Conservation (phyloP, 768 basidiomycete species). For the Lentinula sp. region DNA sequence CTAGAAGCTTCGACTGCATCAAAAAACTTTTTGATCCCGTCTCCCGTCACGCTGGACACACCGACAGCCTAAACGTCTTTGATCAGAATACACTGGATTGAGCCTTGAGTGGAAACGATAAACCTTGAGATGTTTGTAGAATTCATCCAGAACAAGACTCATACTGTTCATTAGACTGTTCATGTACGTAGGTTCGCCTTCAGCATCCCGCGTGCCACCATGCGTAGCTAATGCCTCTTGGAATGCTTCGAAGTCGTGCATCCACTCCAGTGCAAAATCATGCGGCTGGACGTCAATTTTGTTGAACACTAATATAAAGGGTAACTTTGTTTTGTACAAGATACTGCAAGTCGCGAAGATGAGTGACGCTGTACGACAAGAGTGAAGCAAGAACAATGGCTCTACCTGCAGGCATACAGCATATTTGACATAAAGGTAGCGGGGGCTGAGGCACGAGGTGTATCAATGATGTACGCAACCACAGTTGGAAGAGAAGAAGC, state of each 20-base stretch:
- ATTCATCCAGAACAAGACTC: conserved; percentile 97
- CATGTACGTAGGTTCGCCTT: conserved; percentile 96
- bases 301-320: conserved; percentile 97
- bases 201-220: conserved; percentile 58
- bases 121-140: conserved; percentile 94
- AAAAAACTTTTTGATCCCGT: conserved; percentile 88
- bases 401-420: conserved; percentile 94
- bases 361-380: not conserved
- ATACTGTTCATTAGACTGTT: conserved; percentile 98
- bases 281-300: conserved; percentile 93
- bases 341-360: conserved; percentile 50
- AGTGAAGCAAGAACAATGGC: not conserved
- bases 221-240: conserved; percentile 80
- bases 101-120: conserved; percentile 12
- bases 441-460: conserved; percentile 87
- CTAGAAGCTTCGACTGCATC: conserved; percentile 85
- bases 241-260: conserved; percentile 95
- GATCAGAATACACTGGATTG: not conserved
- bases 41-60: conserved; percentile 94
- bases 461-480: conserved; percentile 96
- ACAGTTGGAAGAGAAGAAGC: conserved; percentile 92
- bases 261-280: conserved; percentile 94
- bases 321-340: conserved; percentile 95
- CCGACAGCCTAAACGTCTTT: conserved; percentile 68
- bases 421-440: conserved; percentile 99